A percentile compares a stretch with the other conserved stretches of the same genome.
Evolutionary conservation across 2,329 filamentous ascomycete species (phyloP).

Genomic region (Leptographium galeiforme): DNA sequence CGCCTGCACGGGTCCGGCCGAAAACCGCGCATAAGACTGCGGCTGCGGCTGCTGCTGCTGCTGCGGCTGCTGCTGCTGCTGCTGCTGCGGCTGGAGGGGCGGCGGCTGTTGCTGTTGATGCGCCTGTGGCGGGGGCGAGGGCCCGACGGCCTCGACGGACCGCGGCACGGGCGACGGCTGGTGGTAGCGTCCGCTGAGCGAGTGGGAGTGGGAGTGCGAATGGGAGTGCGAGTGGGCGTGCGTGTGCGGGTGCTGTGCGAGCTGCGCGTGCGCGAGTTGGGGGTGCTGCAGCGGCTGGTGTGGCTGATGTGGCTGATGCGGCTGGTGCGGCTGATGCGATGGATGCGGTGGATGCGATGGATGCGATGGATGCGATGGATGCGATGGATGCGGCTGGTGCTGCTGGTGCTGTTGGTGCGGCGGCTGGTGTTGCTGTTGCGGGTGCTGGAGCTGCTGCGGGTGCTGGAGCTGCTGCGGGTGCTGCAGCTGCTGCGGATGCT

Average conservation of each 20-base stretch:
- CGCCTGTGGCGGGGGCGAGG: neutral
- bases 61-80: too few species aligned
- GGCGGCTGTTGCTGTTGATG: too few species aligned
- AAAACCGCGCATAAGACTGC: too few species aligned
- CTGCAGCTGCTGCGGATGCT: too few species aligned
- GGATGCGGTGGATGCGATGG: neutral
- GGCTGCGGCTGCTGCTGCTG: too few species aligned
- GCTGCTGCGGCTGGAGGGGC: too few species aligned
- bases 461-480: too few species aligned
- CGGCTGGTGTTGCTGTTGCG: too few species aligned
- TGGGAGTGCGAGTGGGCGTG: conserved; percentile 11
- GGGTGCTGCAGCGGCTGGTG: neutral
- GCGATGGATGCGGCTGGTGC: conserved; percentile 11
- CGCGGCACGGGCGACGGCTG: conserved; percentile 12
- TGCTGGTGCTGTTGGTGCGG: neutral
- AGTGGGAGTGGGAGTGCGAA: conserved; percentile 17
- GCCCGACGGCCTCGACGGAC: conserved; percentile 4
- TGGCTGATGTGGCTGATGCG: too few species aligned
- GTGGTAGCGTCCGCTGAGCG: conserved; percentile 16
- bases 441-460: too few species aligned
- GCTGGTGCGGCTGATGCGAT: too few species aligned
- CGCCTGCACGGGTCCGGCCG: neutral
- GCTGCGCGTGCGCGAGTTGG: neutral
- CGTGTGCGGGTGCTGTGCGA: conserved; percentile 1
- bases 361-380: neutral